Conservation (phyloP, 1,284 basidiomycete species). For the Omphalotus olearius region DNA sequence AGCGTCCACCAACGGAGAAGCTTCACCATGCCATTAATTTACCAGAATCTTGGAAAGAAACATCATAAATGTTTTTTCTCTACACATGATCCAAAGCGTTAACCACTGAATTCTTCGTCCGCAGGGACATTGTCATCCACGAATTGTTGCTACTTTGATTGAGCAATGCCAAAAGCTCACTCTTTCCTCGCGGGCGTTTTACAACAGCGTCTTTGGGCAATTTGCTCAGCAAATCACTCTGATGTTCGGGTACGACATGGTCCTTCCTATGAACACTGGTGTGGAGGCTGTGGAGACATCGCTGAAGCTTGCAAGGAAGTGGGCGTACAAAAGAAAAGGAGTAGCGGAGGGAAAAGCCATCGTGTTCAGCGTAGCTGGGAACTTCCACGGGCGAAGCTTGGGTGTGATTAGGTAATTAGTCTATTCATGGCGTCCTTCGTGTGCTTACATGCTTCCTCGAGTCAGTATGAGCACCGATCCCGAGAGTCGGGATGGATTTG, state of each 20-base stretch:
- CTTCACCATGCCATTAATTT: neutral
- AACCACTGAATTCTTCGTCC: neutral
- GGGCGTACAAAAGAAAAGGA: conserved; percentile 88
- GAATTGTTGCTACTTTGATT: conserved; percentile 78
- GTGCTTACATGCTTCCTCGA: conserved; percentile 8
- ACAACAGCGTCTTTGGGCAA: conserved; percentile 87
- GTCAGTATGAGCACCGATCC: conserved; percentile 93
- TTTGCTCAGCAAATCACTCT: conserved; percentile 87
- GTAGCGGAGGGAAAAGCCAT: conserved; percentile 83
- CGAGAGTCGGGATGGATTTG: conserved; percentile 84
- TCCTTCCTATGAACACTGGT: conserved; percentile 99
- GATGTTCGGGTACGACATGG: conserved; percentile 90
- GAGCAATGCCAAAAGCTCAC: conserved; percentile 90
- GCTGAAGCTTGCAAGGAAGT: conserved; percentile 85
- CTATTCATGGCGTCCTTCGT: conserved; percentile 7
- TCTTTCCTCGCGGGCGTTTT: conserved; percentile 94
- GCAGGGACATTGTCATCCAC: conserved; percentile 93
- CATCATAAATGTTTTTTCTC: neutral
- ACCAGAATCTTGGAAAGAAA: neutral
- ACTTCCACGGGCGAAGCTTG: conserved; percentile 95
- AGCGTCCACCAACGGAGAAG: conserved; percentile 23
- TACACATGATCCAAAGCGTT: no score
- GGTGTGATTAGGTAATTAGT: conserved; percentile 71
- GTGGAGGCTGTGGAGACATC: conserved; percentile 96
- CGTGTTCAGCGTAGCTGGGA: conserved; percentile 84